phyloP scores from a whole-genome alignment of 2,329 filamentous ascomycete genomes.

The Trichoderma cornu-damae region DNA sequence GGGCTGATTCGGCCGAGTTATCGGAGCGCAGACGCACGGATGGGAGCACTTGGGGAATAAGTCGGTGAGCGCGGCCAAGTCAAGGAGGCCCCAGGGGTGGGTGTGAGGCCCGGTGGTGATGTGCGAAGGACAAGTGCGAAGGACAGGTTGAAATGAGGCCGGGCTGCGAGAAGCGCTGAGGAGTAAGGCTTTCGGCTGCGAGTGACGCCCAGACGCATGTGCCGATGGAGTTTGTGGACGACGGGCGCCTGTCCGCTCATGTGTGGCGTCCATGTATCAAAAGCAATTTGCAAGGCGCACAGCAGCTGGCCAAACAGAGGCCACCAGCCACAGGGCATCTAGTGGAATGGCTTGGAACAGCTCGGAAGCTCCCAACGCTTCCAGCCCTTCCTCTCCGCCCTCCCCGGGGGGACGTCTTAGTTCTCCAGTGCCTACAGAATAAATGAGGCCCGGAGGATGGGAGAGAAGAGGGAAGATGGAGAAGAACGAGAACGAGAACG shows the following conservation, averaged over 20 bases:
- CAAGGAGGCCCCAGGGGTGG: not conserved
- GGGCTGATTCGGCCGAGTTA: constrained; percentile 1
- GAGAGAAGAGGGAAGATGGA: not conserved
- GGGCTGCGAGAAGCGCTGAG: not conserved
- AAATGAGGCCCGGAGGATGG: no score
- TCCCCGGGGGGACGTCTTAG: not conserved
- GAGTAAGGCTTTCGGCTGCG: no score
- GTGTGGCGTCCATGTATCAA: not conserved
- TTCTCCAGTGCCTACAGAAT: not conserved
- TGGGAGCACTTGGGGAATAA: constrained; percentile 2
- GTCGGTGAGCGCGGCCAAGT: constrained; percentile 12
- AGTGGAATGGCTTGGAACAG: not conserved
- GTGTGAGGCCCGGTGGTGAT: not conserved
- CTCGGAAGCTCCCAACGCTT: not conserved
- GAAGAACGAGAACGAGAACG: not conserved
- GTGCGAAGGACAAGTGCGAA: constrained; percentile 5
- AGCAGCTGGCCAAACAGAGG: not conserved
- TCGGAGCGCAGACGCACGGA: constrained; percentile 4
- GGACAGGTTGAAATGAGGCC: not conserved
- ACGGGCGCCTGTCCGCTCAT: not conserved
- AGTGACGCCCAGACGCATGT: constrained; percentile 5
- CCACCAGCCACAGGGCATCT: not conserved
- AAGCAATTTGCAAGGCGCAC: not conserved
- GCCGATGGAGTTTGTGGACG: constrained; percentile 9
- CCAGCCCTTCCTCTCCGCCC: not conserved